Percentiles rank a stretch among this genome's conserved stretches.
phyloP scores from a whole-genome alignment of 805 yeast genomes.

The Metschnikowia rubicola region DNA sequence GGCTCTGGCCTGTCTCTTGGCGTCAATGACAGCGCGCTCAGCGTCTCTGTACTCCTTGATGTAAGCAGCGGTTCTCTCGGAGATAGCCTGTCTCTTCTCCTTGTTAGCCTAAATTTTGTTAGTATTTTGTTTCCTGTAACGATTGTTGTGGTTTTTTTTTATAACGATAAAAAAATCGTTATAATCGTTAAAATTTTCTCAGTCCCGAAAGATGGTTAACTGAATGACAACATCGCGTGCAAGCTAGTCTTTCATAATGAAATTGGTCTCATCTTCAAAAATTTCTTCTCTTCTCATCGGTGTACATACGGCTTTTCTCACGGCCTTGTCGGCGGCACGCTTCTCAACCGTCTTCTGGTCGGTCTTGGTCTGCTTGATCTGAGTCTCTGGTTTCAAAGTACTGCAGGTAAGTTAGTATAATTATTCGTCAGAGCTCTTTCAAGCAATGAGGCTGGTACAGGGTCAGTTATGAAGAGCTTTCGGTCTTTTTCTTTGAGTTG shows the following conservation, averaged over 20 bases:
- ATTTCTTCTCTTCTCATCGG: slow-evolving; percentile 4
- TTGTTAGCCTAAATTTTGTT: slow-evolving; percentile 34
- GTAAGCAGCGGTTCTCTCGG: slow-evolving; percentile 96
- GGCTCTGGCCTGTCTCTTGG: slow-evolving; percentile 93
- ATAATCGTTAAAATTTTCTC: slow-evolving; percentile 32
- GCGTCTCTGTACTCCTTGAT: slow-evolving; percentile 90
- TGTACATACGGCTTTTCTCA: slow-evolving; percentile 75
- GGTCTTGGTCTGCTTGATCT: slow-evolving; percentile 77
- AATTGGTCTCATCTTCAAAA: slow-evolving; percentile 52
- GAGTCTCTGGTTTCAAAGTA: slow-evolving; percentile 76
- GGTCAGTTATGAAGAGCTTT: neutral
- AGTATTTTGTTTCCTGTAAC: neutral
- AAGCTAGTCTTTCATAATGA: slow-evolving; percentile 55
- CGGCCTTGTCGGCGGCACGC: slow-evolving; percentile 76
- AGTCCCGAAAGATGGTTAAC: slow-evolving; percentile 89
- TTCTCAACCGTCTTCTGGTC: slow-evolving; percentile 72
- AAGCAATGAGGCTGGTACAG: neutral
- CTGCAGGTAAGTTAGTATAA: slow-evolving; percentile 21
- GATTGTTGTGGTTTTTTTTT: neutral
- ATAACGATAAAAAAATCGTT: neutral
- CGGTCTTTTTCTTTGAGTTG: neutral
- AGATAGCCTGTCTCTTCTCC: slow-evolving; percentile 64
- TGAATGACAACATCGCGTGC: slow-evolving; percentile 65
- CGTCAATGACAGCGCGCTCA: slow-evolving; percentile 81
- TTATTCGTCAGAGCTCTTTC: neutral